phyloP scores from a whole-genome alignment of 139 green algal species.

The Coccomyxa sp. region DNA sequence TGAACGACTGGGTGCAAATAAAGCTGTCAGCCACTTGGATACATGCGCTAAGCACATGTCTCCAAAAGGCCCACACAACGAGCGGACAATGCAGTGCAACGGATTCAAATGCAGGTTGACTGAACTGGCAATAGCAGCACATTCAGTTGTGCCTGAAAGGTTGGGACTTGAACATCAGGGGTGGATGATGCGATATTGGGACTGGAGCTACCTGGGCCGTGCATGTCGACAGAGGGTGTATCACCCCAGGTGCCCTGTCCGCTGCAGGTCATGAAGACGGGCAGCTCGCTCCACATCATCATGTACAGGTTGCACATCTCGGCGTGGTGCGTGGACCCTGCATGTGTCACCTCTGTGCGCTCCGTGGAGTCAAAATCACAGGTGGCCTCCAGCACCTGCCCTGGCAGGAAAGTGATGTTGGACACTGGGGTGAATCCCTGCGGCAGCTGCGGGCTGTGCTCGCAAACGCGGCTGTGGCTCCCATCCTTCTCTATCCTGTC shows the following conservation, averaged over 20 bases:
- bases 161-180: not conserved
- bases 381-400: conserved; percentile 39
- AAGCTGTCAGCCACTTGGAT: too few relatives aligned
- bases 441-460: conserved; percentile 45
- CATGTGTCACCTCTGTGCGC: conserved; percentile 6
- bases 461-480: conserved; percentile 11
- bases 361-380: conserved; percentile 75
- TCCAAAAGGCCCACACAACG: too few relatives aligned
- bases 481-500: conserved; percentile 9
- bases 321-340: conserved; percentile 53
- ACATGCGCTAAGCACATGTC: too few relatives aligned
- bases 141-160: too few relatives aligned
- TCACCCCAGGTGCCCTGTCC: not conserved
- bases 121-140: too few relatives aligned
- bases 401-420: conserved; percentile 6
- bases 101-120: too few relatives aligned
- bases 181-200: too few relatives aligned
- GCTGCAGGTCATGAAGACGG: conserved; percentile 40
- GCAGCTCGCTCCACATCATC: conserved; percentile 51
- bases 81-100: too few relatives aligned
- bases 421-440: conserved; percentile 71
- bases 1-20: too few relatives aligned
- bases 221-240: not conserved
- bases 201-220: not conserved
- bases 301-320: conserved; percentile 97